These are phyloP conservation scores for Hypoxylon sp. DNA, from an alignment of 2,329 filamentous ascomycete genomes.

Conservation along the genomic window DNA sequence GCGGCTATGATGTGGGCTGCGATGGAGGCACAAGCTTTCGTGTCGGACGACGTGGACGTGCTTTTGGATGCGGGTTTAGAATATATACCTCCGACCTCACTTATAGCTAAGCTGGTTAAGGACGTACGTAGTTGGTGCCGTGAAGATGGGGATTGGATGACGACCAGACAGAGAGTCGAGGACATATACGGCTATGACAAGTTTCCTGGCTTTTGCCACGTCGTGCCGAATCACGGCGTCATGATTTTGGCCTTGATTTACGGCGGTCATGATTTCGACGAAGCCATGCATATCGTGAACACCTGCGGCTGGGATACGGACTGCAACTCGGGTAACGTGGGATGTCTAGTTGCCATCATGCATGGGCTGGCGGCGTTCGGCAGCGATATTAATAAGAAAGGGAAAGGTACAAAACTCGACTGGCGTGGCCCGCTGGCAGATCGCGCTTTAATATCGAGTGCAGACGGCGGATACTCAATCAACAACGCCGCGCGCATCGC, in stretches of 20 bases:
- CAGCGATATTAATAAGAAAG: neutral
- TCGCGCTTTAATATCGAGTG: conserved; percentile 56
- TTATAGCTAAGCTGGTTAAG: conserved; percentile 50
- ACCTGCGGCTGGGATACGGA: conserved; percentile 59
- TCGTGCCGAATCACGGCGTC: conserved; percentile 56
- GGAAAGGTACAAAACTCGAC: conserved; percentile 42
- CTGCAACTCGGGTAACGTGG: conserved; percentile 58
- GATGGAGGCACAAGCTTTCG: conserved; percentile 59
- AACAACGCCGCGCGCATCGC: conserved; percentile 57
- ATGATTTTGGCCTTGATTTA: conserved; percentile 56
- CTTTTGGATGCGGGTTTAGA: conserved; percentile 54
- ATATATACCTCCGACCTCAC: conserved; percentile 51
- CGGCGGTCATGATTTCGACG: conserved; percentile 51
- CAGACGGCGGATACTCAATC: conserved; percentile 57
- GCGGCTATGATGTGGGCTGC: conserved; percentile 59
- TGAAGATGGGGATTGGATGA: conserved; percentile 53
- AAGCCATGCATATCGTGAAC: conserved; percentile 57
- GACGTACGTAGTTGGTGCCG: conserved; percentile 54
- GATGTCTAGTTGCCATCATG: conserved; percentile 57
- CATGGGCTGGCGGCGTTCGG: conserved; percentile 53
- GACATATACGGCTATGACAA: conserved; percentile 55
- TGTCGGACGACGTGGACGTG: conserved; percentile 53
- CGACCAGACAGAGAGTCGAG: conserved; percentile 56
- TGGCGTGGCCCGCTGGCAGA: conserved; percentile 57
- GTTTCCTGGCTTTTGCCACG: conserved; percentile 54